Conservation (phyloP, 2,329 filamentous ascomycete genomes). For the Beauveria caledonica region DNA sequence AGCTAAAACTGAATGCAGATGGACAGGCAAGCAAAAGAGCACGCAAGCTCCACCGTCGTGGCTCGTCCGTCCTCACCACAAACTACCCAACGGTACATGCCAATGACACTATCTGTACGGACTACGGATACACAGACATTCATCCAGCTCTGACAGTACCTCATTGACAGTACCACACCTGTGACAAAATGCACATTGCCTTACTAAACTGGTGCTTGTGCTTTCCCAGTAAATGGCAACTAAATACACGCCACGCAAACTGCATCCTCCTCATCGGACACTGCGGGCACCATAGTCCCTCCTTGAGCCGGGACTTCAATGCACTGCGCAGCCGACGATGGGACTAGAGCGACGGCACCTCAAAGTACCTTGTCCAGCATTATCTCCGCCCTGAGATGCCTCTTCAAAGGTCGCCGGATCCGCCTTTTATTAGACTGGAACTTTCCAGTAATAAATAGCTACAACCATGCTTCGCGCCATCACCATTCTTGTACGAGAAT, state of each 20-base stretch:
- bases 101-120: not conserved
- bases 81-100: not conserved
- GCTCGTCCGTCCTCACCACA: not conserved
- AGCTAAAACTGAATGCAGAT: not conserved
- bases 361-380: not conserved
- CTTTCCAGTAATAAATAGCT: not conserved
- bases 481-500: not conserved
- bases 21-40: not conserved
- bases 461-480: not conserved
- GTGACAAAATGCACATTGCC: no score
- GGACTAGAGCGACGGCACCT: not conserved
- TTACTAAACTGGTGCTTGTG: not conserved
- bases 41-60: not conserved
- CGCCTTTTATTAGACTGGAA: not conserved
- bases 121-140: no score
- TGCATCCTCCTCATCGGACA: not conserved
- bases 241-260: no score
- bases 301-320: not conserved
- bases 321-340: not conserved
- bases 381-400: not conserved
- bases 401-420: not conserved
- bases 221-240: not conserved
- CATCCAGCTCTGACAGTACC: no score
- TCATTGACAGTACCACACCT: not conserved
- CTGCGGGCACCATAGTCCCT: not conserved